Base-by-base conservation (phyloP, 495 filamentous ascomycete species). In the Penicillium arizonense region DNA sequence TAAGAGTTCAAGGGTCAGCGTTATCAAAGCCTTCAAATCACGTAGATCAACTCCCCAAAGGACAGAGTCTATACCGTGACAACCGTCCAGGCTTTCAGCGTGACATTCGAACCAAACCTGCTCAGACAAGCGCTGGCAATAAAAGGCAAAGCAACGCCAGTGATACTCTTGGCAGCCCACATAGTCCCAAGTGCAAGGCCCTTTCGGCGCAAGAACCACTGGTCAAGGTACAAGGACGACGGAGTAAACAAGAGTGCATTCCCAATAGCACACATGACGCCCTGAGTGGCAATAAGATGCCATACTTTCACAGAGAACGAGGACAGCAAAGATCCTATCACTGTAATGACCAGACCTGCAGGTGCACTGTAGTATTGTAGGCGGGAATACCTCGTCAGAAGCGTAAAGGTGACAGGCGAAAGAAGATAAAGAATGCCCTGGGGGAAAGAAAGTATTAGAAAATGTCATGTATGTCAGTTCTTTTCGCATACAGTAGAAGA, bases 381-480 rank as follows among this genome's bases (percentile, higher is more conserved):
- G 20, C 56, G 59, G 1, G 79, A 78, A 55, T 74, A 82, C 13
- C 67, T 63, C 12, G 75, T 75, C 20, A 83, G 70, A 6, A 82
- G 56, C 5, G 71, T 69, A 52, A 81, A 80, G 6, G 71, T 70
- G 34, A 78, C 57, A 6, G 81, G 82, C 20, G 77, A 77, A 13
- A 77, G 67, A 14, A 85, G 77, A 62, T 84, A 85, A 46, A 84
- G 65, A 7, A 85, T 66, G 28, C 82, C 82, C 70, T 65, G 16
- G 12, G 39, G 13, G 14, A 45, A 38, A 16, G 14, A 45, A 38
- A 66, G 60, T 23, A 57, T 47, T 26, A 49, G 52, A 65, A 34
- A 41, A 23, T 10, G 18, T 14, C 3, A 23, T 8, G 3, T 41
- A 4, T 34, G n/a, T 11, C 6, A 2, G 3, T 33, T 34, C 11